Evolutionary conservation across 1,139 yeast genomes (phyloP).

Genomic region (Ogataea hybrid): DNA sequence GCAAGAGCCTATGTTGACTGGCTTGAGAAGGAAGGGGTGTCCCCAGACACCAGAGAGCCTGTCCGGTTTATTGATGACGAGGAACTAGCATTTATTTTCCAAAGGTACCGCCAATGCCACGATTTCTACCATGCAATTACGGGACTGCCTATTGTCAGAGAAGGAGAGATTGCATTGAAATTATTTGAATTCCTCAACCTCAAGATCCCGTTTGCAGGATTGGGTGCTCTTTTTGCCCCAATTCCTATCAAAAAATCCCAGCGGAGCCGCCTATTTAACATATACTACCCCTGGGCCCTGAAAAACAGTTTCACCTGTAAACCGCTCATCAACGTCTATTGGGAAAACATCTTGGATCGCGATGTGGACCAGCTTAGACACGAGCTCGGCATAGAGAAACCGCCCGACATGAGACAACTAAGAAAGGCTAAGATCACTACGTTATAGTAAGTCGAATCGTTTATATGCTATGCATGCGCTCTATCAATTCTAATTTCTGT

Average conservation of each 20-base stretch:
- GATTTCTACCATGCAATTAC: constrained; percentile 95
- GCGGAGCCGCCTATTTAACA: constrained; percentile 50
- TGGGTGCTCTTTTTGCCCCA: constrained; percentile 89
- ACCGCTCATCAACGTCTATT: constrained; percentile 82
- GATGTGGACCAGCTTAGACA: constrained; percentile 71
- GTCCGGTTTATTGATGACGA: constrained; percentile 87
- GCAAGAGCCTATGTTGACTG: constrained; percentile 79
- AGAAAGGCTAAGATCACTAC: constrained; percentile 37
- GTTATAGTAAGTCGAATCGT: constrained; percentile 1
- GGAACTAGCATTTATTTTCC: constrained; percentile 87
- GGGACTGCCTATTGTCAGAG: constrained; percentile 86
- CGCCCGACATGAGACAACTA: constrained; percentile 75
- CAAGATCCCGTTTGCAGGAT: constrained; percentile 94
- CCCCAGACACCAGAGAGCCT: constrained; percentile 90
- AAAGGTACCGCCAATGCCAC: constrained; percentile 93
- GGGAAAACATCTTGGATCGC: constrained; percentile 81
- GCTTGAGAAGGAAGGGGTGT: constrained; percentile 84
- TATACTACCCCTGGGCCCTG: constrained; percentile 90
- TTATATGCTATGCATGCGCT: constrained; percentile 6
- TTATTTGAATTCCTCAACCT: constrained; percentile 90
- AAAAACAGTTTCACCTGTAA: constrained; percentile 69
- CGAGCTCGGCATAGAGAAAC: constrained; percentile 68
- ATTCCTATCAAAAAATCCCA: constrained; percentile 44
- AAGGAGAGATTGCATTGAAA: constrained; percentile 93
- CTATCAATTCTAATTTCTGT: constrained; percentile 5